These are phyloP conservation scores for Thecaphora frezii DNA, from an alignment of 1,284 basidiomycete genomes.

Conservation along the genomic window DNA sequence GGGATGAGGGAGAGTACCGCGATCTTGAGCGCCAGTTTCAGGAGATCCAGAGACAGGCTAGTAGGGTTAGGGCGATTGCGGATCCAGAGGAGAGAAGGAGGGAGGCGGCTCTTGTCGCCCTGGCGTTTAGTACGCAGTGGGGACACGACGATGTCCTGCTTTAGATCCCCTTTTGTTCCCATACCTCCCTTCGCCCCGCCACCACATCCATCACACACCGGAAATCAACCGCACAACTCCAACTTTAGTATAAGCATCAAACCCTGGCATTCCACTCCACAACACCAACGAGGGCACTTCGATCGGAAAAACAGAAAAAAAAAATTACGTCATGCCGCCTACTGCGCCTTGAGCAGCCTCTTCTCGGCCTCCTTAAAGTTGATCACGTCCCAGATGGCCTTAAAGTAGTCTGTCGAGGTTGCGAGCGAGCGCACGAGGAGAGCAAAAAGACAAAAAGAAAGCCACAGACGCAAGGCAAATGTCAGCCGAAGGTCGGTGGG, in stretches of 20 bases:
- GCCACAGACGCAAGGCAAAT: too few relatives aligned
- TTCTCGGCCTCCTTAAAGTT: constrained; percentile 59
- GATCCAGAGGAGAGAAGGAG: constrained; percentile 29
- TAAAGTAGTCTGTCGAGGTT: constrained; percentile 46
- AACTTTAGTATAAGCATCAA: too few relatives aligned
- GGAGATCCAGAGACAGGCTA: constrained; percentile 28
- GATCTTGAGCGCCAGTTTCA: constrained; percentile 20
- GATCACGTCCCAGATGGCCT: constrained; percentile 58
- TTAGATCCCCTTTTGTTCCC: too few relatives aligned
- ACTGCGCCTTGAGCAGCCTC: constrained; percentile 48
- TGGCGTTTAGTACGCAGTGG: constrained; percentile 37
- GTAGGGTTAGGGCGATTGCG: constrained; percentile 25
- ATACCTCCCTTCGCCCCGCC: too few relatives aligned
- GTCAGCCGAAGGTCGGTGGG: too few relatives aligned
- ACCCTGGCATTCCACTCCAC: too few relatives aligned
- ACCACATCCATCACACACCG: too few relatives aligned
- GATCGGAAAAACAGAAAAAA: too few relatives aligned
- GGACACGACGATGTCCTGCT: constrained; percentile 1
- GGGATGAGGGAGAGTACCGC: too few relatives aligned
- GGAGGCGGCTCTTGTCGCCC: constrained; percentile 29
- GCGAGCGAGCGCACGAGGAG: background rate
- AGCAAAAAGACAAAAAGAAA: constrained; percentile 1
- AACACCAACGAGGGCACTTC: too few relatives aligned
- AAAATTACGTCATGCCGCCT: too few relatives aligned
- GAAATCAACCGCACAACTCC: too few relatives aligned